phyloP scores from a whole-genome alignment of 176 grass and related monocot genomes.

The Bothriochloa decipiens region DNA sequence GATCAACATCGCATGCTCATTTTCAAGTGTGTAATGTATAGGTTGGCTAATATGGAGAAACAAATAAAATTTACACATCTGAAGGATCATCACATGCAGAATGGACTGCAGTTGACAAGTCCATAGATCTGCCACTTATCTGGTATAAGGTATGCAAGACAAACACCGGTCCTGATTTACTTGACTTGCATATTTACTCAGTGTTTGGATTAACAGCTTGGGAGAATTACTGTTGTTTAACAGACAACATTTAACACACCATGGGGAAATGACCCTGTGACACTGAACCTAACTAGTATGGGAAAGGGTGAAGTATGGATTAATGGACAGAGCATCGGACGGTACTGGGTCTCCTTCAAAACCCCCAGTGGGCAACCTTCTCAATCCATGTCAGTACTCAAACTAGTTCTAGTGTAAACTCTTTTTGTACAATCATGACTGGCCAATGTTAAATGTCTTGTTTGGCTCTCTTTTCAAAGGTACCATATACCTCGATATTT shows the following conservation, averaged over 20 bases:
- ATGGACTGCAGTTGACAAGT: constrained; percentile 60
- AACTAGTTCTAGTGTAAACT: constrained; percentile 17
- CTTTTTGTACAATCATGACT: background rate
- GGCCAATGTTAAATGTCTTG: background rate
- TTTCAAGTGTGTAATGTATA: constrained; percentile 38
- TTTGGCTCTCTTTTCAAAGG: constrained; percentile 47
- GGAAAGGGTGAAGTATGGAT: constrained; percentile 87
- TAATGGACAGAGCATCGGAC: constrained; percentile 84
- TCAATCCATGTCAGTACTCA: constrained; percentile 61
- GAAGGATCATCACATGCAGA: constrained; percentile 43
- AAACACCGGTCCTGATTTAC: background rate
- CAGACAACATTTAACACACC: constrained; percentile 75
- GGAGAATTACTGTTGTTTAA: constrained; percentile 33
- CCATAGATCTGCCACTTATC: constrained; percentile 43
- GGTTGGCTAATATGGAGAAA: constrained; percentile 77
- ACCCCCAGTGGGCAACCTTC: constrained; percentile 69
- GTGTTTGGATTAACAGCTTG: constrained; percentile 1
- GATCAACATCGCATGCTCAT: constrained; percentile 18
- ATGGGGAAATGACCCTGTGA: constrained; percentile 57
- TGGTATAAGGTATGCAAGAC: constrained; percentile 83
- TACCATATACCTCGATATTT: constrained; percentile 83
- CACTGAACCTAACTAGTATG: constrained; percentile 85
- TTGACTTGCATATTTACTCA: constrained; percentile 11
- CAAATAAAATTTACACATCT: constrained; percentile 48
- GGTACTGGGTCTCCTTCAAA: constrained; percentile 78